A percentile compares a stretch with the other conserved stretches of the same genome.
phyloP scores from a whole-genome alignment of 345 rosid species.

The Populus nigra region DNA sequence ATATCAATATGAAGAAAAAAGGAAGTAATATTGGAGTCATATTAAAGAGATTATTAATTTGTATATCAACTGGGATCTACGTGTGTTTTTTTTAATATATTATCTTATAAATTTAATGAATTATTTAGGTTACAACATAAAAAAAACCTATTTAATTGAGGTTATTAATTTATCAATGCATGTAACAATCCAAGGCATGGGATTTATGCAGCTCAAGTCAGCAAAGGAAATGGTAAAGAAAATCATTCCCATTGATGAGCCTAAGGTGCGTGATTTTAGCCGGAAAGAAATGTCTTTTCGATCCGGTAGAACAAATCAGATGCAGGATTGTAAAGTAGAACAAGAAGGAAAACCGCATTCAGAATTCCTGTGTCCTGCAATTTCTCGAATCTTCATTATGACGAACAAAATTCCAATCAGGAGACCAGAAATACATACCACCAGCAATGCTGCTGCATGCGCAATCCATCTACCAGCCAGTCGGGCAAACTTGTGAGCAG shows the following conservation, averaged over 20 bases:
- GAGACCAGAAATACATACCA: conserved; percentile 42
- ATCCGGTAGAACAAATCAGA: conserved; percentile 8
- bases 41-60: no score
- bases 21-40: no score
- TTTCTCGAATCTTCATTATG: conserved; percentile 30
- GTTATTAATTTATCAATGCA: no score
- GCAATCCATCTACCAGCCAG: conserved; percentile 39
- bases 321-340: conserved; percentile 35
- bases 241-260: background rate
- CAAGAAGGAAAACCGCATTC: conserved; percentile 29
- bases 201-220: background rate
- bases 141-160: no score
- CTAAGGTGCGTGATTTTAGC: background rate
- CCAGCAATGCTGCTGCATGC: conserved; percentile 32
- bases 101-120: no score
- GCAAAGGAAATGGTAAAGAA: background rate
- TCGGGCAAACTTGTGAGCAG: conserved; percentile 40
- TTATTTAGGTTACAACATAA: no score
- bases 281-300: background rate
- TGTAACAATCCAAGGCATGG: background rate
- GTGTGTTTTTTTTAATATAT: no score
- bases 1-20: no score
- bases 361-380: conserved; percentile 19
- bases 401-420: conserved; percentile 24
- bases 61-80: no score